Evolutionary conservation across 1,284 basidiomycete genomes (phyloP).

Genomic region (Thecaphora frezii): DNA sequence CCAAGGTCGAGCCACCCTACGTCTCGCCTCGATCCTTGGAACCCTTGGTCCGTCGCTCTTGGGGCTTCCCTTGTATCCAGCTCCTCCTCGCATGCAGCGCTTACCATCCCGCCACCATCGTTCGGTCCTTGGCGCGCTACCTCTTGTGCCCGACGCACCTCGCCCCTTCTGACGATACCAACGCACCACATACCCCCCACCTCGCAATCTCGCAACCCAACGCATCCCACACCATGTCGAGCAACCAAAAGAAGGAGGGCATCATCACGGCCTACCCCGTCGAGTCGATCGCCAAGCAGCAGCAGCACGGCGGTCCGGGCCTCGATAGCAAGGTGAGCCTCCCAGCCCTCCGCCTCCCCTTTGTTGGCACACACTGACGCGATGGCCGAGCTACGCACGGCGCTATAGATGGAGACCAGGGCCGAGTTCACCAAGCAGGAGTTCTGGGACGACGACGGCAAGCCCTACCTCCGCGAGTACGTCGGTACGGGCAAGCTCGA

Average conservation of each 20-base stretch:
- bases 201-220: no score
- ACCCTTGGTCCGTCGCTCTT: no score
- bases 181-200: no score
- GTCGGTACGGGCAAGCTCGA: neutral
- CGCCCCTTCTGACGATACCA: no score
- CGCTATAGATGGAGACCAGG: neutral
- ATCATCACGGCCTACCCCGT: neutral
- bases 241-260: neutral
- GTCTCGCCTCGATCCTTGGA: no score
- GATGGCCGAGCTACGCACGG: neutral
- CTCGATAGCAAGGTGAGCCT: neutral
- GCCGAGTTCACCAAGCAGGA: neutral
- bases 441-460: neutral
- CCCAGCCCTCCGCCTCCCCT: no score
- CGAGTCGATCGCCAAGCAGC: neutral
- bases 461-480: neutral
- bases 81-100: no score
- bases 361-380: neutral
- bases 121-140: no score
- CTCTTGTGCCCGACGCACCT: no score
- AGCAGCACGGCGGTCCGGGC: neutral
- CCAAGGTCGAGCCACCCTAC: no score
- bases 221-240: neutral
- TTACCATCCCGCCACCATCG: no score
- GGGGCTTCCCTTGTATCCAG: no score